Conservation (phyloP, 371 early-diverging fungal genomes). For the Mortierella sp. region DNA sequence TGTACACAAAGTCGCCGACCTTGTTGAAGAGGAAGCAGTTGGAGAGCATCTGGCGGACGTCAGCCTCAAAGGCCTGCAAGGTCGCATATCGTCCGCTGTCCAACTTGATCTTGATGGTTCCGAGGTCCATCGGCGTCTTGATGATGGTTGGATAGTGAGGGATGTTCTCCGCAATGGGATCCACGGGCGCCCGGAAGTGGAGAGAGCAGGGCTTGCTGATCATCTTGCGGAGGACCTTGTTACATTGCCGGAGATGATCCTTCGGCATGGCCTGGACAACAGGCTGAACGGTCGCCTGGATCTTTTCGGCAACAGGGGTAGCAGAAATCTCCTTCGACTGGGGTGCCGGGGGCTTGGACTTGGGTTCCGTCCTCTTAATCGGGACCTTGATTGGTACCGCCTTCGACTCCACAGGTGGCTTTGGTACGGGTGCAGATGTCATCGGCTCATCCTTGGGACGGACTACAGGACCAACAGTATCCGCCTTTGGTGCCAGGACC, state of each 20-base stretch:
- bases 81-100: slow-evolving; percentile 69
- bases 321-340: slow-evolving; percentile 12
- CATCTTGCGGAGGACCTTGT: slow-evolving; percentile 42
- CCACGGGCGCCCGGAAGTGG: slow-evolving; percentile 90
- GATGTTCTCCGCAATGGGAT: slow-evolving; percentile 83
- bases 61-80: slow-evolving; percentile 66
- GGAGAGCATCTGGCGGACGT: slow-evolving; percentile 75
- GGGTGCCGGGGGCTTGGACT: slow-evolving; percentile 22
- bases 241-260: slow-evolving; percentile 36
- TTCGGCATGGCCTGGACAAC: slow-evolving; percentile 18
- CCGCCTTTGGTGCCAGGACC: background rate
- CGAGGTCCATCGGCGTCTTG: slow-evolving; percentile 96
- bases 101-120: slow-evolving; percentile 88
- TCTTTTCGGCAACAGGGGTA: background rate
- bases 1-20: slow-evolving; percentile 83
- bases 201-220: slow-evolving; percentile 20
- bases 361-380: slow-evolving; percentile 30
- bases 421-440: slow-evolving; percentile 24
- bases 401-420: background rate
- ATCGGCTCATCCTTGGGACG: slow-evolving; percentile 46
- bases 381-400: slow-evolving; percentile 13
- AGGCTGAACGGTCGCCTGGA: background rate
- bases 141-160: slow-evolving; percentile 90
- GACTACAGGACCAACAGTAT: background rate
- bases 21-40: slow-evolving; percentile 96